Percentiles rank a stretch among this genome's conserved stretches.
phyloP scores from a whole-genome alignment of 176 grass and related monocot species.

The Calamus simplicifolius region DNA sequence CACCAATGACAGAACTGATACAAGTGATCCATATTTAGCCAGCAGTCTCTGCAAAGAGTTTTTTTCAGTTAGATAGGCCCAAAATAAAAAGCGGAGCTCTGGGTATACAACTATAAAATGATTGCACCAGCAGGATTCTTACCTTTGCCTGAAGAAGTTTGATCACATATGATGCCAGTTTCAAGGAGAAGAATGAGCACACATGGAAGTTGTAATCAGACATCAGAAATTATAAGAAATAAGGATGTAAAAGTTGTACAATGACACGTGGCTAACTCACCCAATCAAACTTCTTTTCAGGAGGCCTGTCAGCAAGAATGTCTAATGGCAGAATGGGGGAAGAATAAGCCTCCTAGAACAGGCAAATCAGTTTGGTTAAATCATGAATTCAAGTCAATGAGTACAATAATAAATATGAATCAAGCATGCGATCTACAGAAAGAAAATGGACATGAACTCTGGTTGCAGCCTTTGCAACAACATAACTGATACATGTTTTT shows the following conservation, averaged over 20 bases:
- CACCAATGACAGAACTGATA: conserved; percentile 59
- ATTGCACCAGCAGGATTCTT: conserved; percentile 4
- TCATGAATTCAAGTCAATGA: no score
- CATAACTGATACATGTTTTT: no score
- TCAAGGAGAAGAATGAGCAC: neutral
- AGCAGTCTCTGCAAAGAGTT: conserved; percentile 48
- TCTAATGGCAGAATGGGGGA: conserved; percentile 64
- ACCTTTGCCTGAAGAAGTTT: conserved; percentile 66
- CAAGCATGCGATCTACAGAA: neutral
- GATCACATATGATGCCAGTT: neutral
- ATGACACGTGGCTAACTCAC: conserved; percentile 30
- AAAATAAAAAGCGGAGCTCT: no score
- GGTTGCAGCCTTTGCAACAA: no score
- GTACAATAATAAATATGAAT: neutral
- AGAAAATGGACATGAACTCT: no score
- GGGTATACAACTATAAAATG: no score
- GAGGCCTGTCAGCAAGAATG: conserved; percentile 72
- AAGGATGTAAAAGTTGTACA: neutral
- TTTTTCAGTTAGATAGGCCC: conserved; percentile 1
- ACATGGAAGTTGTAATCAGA: conserved; percentile 14
- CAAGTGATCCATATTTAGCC: conserved; percentile 59
- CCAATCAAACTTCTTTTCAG: conserved; percentile 91
- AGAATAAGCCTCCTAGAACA: conserved; percentile 77
- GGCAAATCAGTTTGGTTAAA: conserved; percentile 13
- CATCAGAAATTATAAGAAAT: conserved; percentile 15